phyloP scores from a whole-genome alignment of 805 yeast species.

The Sugiyamaella floridensis region DNA sequence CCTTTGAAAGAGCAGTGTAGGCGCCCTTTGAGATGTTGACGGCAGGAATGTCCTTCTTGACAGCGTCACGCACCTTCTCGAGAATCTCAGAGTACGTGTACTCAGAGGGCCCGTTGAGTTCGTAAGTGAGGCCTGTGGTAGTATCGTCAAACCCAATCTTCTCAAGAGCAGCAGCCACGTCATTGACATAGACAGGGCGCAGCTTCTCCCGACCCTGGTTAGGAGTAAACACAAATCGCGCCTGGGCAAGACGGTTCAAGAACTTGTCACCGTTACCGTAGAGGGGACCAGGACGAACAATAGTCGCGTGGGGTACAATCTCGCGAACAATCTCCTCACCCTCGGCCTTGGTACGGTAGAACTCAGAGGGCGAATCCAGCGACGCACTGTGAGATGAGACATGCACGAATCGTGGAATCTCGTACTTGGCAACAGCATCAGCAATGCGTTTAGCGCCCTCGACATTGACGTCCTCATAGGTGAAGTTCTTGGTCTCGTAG shows the following conservation, averaged over 20 bases:
- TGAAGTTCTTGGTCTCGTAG: conserved; percentile 68
- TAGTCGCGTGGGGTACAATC: conserved; percentile 65
- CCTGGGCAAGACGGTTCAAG: conserved; percentile 51
- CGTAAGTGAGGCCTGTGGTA: conserved; percentile 69
- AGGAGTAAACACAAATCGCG: conserved; percentile 57
- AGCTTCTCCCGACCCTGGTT: conserved; percentile 55
- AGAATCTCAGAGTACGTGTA: conserved; percentile 57
- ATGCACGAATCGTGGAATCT: conserved; percentile 68
- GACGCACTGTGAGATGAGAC: conserved; percentile 75
- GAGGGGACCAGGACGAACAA: conserved; percentile 79
- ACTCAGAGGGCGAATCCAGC: conserved; percentile 59
- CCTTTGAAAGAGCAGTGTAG: conserved; percentile 28
- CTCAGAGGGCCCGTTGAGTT: conserved; percentile 65
- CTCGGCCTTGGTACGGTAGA: conserved; percentile 69
- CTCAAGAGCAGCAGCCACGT: conserved; percentile 74
- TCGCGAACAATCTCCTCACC: conserved; percentile 69
- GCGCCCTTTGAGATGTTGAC: conserved; percentile 36
- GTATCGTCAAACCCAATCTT: conserved; percentile 74
- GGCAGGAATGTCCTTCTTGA: conserved; percentile 36
- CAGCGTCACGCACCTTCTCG: conserved; percentile 60
- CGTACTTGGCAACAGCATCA: conserved; percentile 58
- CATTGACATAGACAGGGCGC: conserved; percentile 68
- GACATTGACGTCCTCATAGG: conserved; percentile 76
- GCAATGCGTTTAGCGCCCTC: conserved; percentile 75
- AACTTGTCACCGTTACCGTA: conserved; percentile 69